Evolutionary conservation across 2,329 filamentous ascomycete genomes (phyloP), one percentile per base, ranked within the genome.

Genomic region (Colletotrichum sp.): DNA sequence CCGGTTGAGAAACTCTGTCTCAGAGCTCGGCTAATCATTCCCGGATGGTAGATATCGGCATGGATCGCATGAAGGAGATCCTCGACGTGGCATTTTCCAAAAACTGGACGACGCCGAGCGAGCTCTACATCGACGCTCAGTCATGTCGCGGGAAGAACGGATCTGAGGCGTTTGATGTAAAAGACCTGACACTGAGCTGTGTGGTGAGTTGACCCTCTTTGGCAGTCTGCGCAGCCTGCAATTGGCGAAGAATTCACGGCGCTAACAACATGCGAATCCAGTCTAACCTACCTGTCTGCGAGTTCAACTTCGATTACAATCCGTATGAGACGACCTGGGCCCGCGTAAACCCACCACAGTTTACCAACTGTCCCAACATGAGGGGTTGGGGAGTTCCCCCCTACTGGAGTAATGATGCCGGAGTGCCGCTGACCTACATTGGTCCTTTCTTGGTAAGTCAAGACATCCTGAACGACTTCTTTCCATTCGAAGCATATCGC

Each of bases 231-330:
- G 19, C 6, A 22, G n/a, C 4, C 44, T 48, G 11, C 11, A 52
- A 52, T 1, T 1, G 2, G 6, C n/a, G n/a, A 8, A 13, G 44
- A 52, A 8, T 16, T 25, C 13, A 44, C 6, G 19, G 3, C 1
- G 19, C 27, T 28, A 15, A 25, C 64, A 48, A 48, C 5, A 72
- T 22, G 5, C 2, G 19, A 6, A 25, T 30, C 2, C 8, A 73
- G 71, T 73, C 71, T 15, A 70, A 73, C 6, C 19, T 73, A 0
- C 71, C 71, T 2, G 71, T 73, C 7, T 73, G 71, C 57, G 71
- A 73, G 5, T 73, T 73, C 39, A 63, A 73, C 7, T 73, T 70
- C 6, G 71, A 73, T 2, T 70, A 64, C 2, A 70, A 70, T 13
- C 71, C 71, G 2, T 70, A 25, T 3, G 36, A 73, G 66, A 59